These are phyloP conservation scores for Triadica sebifera DNA, from an alignment of 345 rosid species.

Conservation along the genomic window DNA sequence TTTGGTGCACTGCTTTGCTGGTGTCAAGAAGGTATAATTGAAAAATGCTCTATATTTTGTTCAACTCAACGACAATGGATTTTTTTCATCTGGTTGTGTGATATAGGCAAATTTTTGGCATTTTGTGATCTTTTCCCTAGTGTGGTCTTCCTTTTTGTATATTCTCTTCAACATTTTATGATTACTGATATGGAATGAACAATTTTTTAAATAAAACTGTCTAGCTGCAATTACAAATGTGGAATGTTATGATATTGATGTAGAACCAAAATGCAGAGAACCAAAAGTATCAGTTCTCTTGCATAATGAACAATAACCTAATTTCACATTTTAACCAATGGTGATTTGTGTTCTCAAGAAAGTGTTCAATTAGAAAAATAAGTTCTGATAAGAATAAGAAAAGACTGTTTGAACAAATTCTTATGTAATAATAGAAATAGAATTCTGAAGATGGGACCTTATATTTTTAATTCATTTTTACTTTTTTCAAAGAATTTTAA, in stretches of 20 bases:
- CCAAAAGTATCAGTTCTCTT: not conserved
- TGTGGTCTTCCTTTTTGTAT: not conserved
- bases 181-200: not conserved
- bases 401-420: not conserved
- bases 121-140: not conserved
- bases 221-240: not conserved
- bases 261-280: not conserved
- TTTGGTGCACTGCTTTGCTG: constrained; percentile 92
- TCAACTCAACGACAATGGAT: not conserved
- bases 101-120: not conserved
- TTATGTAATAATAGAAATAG: not conserved
- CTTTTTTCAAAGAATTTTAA: too few species aligned
- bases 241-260: not conserved
- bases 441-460: not conserved
- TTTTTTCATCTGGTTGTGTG: not conserved
- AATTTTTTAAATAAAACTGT: not conserved
- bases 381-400: not conserved
- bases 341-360: not conserved
- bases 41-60: not conserved
- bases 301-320: not conserved
- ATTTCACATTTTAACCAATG: not conserved
- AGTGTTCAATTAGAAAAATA: not conserved
- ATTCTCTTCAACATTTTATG: not conserved
- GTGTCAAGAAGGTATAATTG: constrained; percentile 68
- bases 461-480: not conserved